Conservation (phyloP, 2,329 filamentous ascomycete genomes). For the Clonostachys solani region DNA sequence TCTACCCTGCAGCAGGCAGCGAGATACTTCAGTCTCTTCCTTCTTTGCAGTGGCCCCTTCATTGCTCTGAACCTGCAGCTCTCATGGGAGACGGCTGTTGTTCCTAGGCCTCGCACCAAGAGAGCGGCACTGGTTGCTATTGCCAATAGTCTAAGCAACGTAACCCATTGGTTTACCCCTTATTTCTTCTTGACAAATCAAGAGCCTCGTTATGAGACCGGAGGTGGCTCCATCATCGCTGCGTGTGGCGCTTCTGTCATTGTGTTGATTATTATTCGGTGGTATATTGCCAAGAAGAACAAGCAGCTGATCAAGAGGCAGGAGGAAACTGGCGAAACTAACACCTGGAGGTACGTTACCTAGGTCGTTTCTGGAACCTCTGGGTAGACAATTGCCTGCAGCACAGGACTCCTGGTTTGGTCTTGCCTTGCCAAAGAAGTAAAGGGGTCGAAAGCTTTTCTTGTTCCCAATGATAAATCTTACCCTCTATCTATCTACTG, state of each 20-base stretch:
- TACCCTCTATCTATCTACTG: too few relatives aligned
- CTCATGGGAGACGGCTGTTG: conserved; percentile 34
- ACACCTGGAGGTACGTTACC: neutral
- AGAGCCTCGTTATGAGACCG: conserved; percentile 20
- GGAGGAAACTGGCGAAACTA: neutral
- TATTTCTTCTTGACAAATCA: conserved; percentile 27
- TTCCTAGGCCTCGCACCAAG: conserved; percentile 31
- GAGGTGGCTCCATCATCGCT: conserved; percentile 15
- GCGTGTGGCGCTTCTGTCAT: conserved; percentile 14
- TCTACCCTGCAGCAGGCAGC: conserved; percentile 31
- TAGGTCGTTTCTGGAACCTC: too few relatives aligned
- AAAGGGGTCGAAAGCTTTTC: too few relatives aligned
- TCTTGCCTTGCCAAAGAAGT: too few relatives aligned
- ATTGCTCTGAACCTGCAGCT: conserved; percentile 32
- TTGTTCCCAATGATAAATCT: too few relatives aligned
- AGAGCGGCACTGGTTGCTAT: conserved; percentile 34
- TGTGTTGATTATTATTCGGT: conserved; percentile 9
- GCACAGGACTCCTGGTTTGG: too few relatives aligned
- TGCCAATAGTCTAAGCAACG: conserved; percentile 29
- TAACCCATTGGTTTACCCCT: conserved; percentile 33
- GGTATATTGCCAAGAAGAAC: conserved; percentile 15
- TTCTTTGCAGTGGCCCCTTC: conserved; percentile 30
- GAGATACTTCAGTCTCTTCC: conserved; percentile 34
- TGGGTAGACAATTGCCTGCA: too few relatives aligned
- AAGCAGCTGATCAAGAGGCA: conserved; percentile 9